phyloP scores from a whole-genome alignment of 495 filamentous ascomycete species.

The Aspergillus cavernicola region DNA sequence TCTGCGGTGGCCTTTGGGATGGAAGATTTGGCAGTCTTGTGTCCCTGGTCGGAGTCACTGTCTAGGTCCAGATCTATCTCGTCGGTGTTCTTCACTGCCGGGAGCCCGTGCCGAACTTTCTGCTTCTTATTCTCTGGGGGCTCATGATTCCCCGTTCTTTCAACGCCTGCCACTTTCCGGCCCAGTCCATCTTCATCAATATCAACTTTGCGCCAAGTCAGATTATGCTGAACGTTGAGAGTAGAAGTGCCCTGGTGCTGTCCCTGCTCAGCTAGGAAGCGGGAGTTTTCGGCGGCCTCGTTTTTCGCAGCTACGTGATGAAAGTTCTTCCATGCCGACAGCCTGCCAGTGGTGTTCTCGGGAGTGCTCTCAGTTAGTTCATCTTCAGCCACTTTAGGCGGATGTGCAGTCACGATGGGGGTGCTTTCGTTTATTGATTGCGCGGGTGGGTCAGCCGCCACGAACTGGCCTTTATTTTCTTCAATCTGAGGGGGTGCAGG shows the following conservation, averaged over 20 bases:
- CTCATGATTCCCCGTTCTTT: conserved; percentile 7
- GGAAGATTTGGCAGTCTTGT: background rate
- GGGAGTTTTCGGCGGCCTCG: conserved; percentile 26
- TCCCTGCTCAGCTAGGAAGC: conserved; percentile 17
- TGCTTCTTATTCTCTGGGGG: conserved; percentile 22
- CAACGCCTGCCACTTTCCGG: conserved; percentile 16
- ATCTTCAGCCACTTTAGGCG: background rate
- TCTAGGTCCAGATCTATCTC: conserved; percentile 56
- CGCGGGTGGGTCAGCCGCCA: background rate
- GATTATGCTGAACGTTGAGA: conserved; percentile 17
- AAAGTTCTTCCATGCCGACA: conserved; percentile 38
- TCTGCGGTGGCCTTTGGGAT: conserved; percentile 15
- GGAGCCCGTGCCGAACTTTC: conserved; percentile 16
- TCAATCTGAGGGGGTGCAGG: background rate
- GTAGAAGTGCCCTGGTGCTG: background rate
- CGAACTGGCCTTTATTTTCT: background rate
- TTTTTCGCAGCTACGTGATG: conserved; percentile 23
- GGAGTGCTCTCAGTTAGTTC: background rate
- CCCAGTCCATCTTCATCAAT: conserved; percentile 20
- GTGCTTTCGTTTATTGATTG: background rate
- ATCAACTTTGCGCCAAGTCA: conserved; percentile 27
- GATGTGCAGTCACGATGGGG: background rate
- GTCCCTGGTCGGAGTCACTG: conserved; percentile 35
- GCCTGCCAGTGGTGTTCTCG: background rate
- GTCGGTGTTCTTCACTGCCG: conserved; percentile 38